Percentiles rank a stretch among this genome's conserved stretches.
phyloP scores from a whole-genome alignment of 1,284 basidiomycete genomes.

The Ceratobasidium sp. region DNA sequence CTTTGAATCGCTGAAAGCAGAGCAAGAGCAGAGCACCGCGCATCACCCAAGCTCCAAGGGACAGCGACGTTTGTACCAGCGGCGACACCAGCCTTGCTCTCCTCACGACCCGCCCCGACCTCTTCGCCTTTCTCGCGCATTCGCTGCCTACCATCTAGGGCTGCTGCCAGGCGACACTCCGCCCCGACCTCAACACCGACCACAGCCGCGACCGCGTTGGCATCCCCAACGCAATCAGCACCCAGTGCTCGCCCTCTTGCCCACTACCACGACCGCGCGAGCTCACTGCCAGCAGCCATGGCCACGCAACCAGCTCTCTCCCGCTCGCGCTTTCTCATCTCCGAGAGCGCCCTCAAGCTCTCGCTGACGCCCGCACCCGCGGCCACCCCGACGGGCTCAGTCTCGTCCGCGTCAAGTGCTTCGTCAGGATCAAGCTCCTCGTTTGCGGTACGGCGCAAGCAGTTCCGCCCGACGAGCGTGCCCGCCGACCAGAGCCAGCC shows the following conservation, averaged over 20 bases:
- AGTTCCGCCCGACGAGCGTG: slow-evolving; percentile 15
- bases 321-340: slow-evolving; percentile 40
- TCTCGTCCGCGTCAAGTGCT: slow-evolving; percentile 26
- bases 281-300: slow-evolving; percentile 6
- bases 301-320: not conserved
- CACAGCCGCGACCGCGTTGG: slow-evolving; percentile 20
- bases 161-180: slow-evolving; percentile 23
- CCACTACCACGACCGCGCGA: not conserved
- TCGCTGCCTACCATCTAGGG: not conserved
- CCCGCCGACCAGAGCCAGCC: slow-evolving; percentile 27
- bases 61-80: not conserved
- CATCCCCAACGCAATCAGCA: not conserved
- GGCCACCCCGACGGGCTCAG: slow-evolving; percentile 20
- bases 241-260: not conserved
- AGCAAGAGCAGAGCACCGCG: slow-evolving; percentile 1
- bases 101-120: not conserved
- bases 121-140: not conserved
- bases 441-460: slow-evolving; percentile 38
- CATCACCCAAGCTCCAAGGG: not conserved
- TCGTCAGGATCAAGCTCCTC: slow-evolving; percentile 33
- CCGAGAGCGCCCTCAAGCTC: slow-evolving; percentile 34
- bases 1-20: slow-evolving; percentile 6
- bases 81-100: not conserved
- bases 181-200: slow-evolving; percentile 37
- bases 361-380: slow-evolving; percentile 14